Base-by-base conservation (phyloP, 441 rosid genomes). In the Arabidopsis lyrata region DNA sequence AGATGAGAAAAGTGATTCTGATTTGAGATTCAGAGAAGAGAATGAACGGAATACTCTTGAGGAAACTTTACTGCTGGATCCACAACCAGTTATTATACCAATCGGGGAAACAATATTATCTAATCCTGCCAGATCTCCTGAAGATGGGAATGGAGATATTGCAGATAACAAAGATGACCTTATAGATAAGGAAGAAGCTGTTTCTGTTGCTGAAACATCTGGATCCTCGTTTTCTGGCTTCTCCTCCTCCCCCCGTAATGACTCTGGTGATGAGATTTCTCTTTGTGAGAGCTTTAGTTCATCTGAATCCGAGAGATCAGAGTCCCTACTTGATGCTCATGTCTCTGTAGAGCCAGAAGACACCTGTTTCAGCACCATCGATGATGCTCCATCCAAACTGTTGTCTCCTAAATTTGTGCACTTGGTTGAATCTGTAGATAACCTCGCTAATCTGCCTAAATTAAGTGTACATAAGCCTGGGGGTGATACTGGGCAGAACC, bases 191-290 rank as follows among this genome's bases (percentile, higher is more conserved):
- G 87, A 83, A 68, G 84, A 78, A 73, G 31, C 68, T 72, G 79
- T 52, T 76, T 81, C 83, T 82, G 77, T 76, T 72, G 81, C 88
- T 64, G 90, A 84, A 64, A 86, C 92, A 54, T 77, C 85, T 31
- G 85, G 86, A 69, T 54, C 87, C 68, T 80, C 87, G 50, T 87
- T 88, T 76, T 90, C 98, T 80, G 93, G 93, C 72, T 91, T 91
- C 79, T 86, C 96, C 52, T 47, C 84, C 79, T 80, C 82, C 8
- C 77, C 80, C 0, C 61, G 66, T 61, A 77, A 84, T 75, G 92
- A 86, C 67, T 87, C 89, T 36, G 84, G 95, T 74, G 98, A 93
- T 70, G 90, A 89, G 68, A 78, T 39, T 83, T 92, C 97, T 61
- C 73, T 81, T 54, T 77, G 85, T 67, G 95, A 86, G 83, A 87